Evolutionary conservation across 1,284 basidiomycete species (phyloP).

Genomic region (Waitea zeae): DNA sequence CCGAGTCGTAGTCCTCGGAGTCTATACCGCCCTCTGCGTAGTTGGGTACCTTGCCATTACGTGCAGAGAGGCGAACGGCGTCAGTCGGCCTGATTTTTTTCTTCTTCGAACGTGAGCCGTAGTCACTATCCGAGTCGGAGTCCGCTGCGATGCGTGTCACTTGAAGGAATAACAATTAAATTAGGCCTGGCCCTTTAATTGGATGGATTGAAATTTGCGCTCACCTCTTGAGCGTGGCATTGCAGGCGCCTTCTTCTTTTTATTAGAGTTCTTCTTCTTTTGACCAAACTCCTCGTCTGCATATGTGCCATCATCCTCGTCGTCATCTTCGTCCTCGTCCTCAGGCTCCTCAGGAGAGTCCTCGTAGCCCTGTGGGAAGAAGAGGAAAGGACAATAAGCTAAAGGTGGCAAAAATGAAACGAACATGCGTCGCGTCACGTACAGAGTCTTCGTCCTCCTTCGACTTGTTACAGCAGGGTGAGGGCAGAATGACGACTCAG

Average conservation of each 20-base stretch:
- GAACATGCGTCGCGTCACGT: constrained; percentile 18
- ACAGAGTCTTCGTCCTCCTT: constrained; percentile 57
- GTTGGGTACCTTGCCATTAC: constrained; percentile 70
- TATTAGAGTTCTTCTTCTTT: constrained; percentile 47
- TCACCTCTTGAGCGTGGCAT: background rate
- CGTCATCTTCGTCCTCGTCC: constrained; percentile 26
- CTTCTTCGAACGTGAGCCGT: constrained; percentile 73
- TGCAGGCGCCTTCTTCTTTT: constrained; percentile 33
- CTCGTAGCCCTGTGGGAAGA: constrained; percentile 43
- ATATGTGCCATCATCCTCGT: constrained; percentile 59
- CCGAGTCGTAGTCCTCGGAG: constrained; percentile 53
- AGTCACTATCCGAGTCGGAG: constrained; percentile 79
- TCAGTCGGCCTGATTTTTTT: constrained; percentile 45
- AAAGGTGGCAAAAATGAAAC: constrained; percentile 5
- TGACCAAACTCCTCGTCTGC: constrained; percentile 53
- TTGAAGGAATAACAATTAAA: no score
- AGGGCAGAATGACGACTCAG: no score
- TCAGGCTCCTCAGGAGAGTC: constrained; percentile 16
- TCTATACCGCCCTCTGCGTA: constrained; percentile 76
- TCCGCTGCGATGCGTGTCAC: constrained; percentile 26
- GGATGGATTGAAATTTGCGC: background rate
- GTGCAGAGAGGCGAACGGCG: constrained; percentile 66
- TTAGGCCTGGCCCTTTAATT: constrained; percentile 4
- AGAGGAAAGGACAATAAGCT: background rate
- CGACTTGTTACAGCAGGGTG: no score